phyloP scores from a whole-genome alignment of 306 rosid species.

The Medicago arabica region DNA sequence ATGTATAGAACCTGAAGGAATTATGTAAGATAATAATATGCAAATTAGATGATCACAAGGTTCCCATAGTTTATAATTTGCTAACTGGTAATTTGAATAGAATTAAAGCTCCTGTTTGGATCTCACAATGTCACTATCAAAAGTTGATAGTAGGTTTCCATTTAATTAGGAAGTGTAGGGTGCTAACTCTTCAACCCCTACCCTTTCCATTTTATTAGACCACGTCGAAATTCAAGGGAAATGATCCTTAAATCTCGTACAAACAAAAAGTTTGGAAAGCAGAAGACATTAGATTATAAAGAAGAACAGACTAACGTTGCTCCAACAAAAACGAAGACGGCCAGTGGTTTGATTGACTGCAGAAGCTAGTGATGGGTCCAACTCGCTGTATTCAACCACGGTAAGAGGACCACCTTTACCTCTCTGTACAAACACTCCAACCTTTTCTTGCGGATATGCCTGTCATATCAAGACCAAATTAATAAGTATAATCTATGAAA shows the following conservation, averaged over 20 bases:
- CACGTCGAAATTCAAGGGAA: constrained; percentile 25
- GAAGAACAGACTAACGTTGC: constrained; percentile 70
- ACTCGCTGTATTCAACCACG: constrained; percentile 93
- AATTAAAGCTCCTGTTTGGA: constrained; percentile 29
- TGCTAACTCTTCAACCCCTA: constrained; percentile 30
- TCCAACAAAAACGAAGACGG: constrained; percentile 98
- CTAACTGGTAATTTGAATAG: constrained; percentile 14
- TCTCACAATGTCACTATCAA: too few species aligned
- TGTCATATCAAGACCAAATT: constrained; percentile 48
- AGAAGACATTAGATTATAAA: constrained; percentile 35
- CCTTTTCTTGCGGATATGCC: constrained; percentile 99
- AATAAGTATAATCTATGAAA: constrained; percentile 9
- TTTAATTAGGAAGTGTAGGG: background rate
- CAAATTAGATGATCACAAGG: constrained; percentile 13
- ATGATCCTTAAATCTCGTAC: constrained; percentile 19
- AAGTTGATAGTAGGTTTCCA: too few species aligned
- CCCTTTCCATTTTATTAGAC: constrained; percentile 30
- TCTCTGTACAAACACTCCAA: constrained; percentile 93
- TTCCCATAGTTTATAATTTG: constrained; percentile 11
- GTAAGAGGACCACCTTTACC: constrained; percentile 98
- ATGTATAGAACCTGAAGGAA: constrained; percentile 13
- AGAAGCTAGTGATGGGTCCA: constrained; percentile 83
- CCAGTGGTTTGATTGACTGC: constrained; percentile 92
- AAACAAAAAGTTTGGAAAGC: constrained; percentile 32
- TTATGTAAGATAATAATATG: background rate